Base-by-base conservation (phyloP, 2,329 filamentous ascomycete genomes). In the Stachybotrys echinatus region DNA sequence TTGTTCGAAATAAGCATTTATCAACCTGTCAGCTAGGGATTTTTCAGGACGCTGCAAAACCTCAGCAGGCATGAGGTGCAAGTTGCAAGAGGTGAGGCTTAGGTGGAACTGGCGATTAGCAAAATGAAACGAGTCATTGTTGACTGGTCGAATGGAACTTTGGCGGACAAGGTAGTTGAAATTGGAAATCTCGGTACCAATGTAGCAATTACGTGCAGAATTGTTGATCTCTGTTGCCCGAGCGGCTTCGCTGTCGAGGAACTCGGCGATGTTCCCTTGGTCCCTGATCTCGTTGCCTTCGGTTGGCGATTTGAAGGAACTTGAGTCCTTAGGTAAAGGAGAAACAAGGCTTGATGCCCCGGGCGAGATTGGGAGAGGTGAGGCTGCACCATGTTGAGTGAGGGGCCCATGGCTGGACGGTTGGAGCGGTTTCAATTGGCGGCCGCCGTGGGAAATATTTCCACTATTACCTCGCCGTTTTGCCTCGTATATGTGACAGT, bases 121-220 rank as follows among this genome's bases (percentile, higher is more conserved):
- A 42, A 67, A 70, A 54, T 73, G 70, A 23, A 65, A 58, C 5
- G 65, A 59, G 48, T 58, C 52, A 22, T 60, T 56, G 12, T 62
- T 22, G 3, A 12, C 51, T 19, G 57, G 48, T 40, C 60, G 54
- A 12, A 59, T 52, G 12, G 65, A 62, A 51, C 75, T 73, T 52
- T 79, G 76, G 12, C 75, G 73, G 23, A 80, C 72, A 40, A 80
- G 63, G 54, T 79, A 79, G 49, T 77, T 77, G 55, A 80, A 69
- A 51, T 80, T 81, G 31, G 77, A 81, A 51, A 77, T 71, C 53
- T 79, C 76, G 49, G 76, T 75, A 6, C 77, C 77, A 42, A 81
- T 76, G 55, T 77, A 81, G 50, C 75, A 77, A 12, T 76, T 71
- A 21, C 76, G 71, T 17, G 75, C 72, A 3, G 69, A 66, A 47